phyloP scores from a whole-genome alignment of 2,329 filamentous ascomycete genomes.

The Sclerotinia minor region DNA sequence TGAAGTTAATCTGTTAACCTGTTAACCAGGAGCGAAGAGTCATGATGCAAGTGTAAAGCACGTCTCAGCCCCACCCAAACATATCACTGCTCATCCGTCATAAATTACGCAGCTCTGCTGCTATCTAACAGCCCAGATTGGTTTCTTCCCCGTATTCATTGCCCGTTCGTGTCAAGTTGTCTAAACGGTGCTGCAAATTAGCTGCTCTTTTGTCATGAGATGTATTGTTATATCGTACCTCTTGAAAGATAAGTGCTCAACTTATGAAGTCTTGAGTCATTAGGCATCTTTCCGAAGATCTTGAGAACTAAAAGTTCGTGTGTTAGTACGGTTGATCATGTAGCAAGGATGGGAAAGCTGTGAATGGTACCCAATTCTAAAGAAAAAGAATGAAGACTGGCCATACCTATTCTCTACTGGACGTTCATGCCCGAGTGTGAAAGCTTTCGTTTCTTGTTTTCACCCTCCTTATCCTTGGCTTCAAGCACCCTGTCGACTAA shows the following conservation, averaged over 20 bases:
- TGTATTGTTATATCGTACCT: background rate
- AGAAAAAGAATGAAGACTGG: background rate
- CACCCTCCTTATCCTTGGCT: background rate
- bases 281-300: background rate
- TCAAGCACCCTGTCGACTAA: background rate
- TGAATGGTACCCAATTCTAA: too few relatives aligned
- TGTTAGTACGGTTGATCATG: background rate
- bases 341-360: too few relatives aligned
- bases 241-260: background rate
- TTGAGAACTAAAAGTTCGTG: background rate
- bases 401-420: background rate
- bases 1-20: background rate
- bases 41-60: conserved; percentile 2
- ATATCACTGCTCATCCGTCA: background rate
- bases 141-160: background rate
- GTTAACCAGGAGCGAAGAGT: background rate
- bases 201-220: background rate
- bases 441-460: background rate
- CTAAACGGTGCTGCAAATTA: too few relatives aligned
- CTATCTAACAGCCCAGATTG: background rate
- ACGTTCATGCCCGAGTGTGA: too few relatives aligned
- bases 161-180: background rate
- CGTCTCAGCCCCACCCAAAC: background rate
- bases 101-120: background rate
- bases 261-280: background rate